phyloP scores from a whole-genome alignment of 2,329 filamentous ascomycete genomes.

The Microdochium nivale region DNA sequence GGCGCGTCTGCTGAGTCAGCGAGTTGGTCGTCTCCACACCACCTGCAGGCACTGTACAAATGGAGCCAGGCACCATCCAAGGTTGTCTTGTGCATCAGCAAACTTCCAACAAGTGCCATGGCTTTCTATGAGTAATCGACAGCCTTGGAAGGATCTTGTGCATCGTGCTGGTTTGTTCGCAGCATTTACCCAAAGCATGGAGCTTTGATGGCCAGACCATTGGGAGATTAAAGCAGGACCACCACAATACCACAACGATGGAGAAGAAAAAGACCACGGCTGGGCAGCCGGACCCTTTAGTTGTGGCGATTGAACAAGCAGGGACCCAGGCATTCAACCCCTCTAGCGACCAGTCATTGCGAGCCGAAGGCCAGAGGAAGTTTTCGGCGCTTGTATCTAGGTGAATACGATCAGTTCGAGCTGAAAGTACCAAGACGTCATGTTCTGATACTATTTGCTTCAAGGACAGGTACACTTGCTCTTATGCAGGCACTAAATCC shows the following conservation, averaged over 20 bases:
- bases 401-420: constrained; percentile 20
- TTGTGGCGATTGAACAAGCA: constrained; percentile 24
- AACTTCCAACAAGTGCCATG: no score
- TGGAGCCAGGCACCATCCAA: no score
- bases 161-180: no score
- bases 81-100: no score
- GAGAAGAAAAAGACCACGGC: constrained; percentile 7
- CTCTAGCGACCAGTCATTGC: constrained; percentile 20
- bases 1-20: neutral
- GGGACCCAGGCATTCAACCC: constrained; percentile 43
- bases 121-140: no score
- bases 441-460: constrained; percentile 8
- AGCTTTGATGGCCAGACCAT: no score
- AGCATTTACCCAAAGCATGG: no score
- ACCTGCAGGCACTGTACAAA: no score
- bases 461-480: constrained; percentile 34
- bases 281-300: constrained; percentile 19
- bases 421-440: neutral
- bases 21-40: no score
- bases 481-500: constrained; percentile 55
- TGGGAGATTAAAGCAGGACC: neutral
- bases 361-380: constrained; percentile 24
- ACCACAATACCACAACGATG: constrained; percentile 3
- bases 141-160: no score
- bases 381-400: constrained; percentile 40